phyloP scores from a whole-genome alignment of 495 filamentous ascomycete species.

The Stereocaulon alpinum region DNA sequence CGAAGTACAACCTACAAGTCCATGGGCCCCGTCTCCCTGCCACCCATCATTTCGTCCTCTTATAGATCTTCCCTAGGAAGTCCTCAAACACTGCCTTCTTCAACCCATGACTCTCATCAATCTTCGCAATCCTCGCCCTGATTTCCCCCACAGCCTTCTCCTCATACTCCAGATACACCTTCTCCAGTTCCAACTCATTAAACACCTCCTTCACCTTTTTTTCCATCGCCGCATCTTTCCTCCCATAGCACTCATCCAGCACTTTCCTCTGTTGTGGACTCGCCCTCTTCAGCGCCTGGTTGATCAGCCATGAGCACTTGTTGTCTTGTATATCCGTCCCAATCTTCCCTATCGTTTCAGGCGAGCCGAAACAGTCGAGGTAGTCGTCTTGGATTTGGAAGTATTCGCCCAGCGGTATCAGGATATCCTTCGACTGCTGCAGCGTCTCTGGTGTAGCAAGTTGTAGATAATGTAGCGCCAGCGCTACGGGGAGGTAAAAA shows the following conservation, averaged over 20 bases:
- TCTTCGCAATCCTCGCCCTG: constrained; percentile 56
- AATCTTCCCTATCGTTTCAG: constrained; percentile 88
- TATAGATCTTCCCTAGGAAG: constrained; percentile 94
- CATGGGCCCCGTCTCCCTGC: not conserved
- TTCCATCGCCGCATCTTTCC: constrained; percentile 73
- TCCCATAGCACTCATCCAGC: constrained; percentile 45
- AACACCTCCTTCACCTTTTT: constrained; percentile 78
- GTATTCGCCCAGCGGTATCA: constrained; percentile 98
- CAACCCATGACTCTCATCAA: constrained; percentile 77
- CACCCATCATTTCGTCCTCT: constrained; percentile 57
- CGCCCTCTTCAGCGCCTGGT: constrained; percentile 73
- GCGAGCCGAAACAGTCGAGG: constrained; percentile 91
- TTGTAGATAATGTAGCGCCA: constrained; percentile 72
- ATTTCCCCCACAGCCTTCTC: constrained; percentile 70
- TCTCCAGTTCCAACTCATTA: constrained; percentile 70
- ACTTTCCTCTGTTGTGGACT: constrained; percentile 72
- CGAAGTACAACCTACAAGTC: not conserved
- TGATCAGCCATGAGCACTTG: constrained; percentile 97
- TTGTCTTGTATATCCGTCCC: constrained; percentile 98
- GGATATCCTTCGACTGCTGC: constrained; percentile 73
- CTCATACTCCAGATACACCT: constrained; percentile 78
- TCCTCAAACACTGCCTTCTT: constrained; percentile 83
- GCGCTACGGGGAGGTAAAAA: constrained; percentile 96
- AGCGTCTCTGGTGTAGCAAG: constrained; percentile 77
- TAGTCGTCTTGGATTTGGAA: constrained; percentile 99